Conservation (phyloP, 2,329 filamentous ascomycete species). For the Colletotrichum phormii region DNA sequence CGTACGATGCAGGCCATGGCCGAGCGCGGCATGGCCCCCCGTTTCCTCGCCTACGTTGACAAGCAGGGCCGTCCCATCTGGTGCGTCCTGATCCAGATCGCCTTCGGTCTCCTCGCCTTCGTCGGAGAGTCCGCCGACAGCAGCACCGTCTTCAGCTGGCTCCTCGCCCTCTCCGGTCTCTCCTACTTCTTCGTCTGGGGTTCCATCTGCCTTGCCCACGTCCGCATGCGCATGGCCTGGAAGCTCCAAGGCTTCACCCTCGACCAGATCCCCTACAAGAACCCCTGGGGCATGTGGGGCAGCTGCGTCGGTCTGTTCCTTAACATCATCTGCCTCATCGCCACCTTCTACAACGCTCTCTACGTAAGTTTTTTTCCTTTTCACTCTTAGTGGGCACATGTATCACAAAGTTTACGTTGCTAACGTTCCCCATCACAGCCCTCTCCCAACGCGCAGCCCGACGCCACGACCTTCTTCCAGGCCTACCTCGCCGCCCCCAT, state of each 20-base stretch:
- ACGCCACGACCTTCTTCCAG: slow-evolving; percentile 67
- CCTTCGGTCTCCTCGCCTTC: slow-evolving; percentile 71
- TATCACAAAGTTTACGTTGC: neutral
- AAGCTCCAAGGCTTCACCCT: slow-evolving; percentile 65
- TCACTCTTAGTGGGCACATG: neutral
- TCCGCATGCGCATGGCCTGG: slow-evolving; percentile 74
- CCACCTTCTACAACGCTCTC: slow-evolving; percentile 78
- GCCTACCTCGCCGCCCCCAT: slow-evolving; percentile 68
- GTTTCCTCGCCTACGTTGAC: slow-evolving; percentile 70
- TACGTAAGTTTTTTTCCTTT: slow-evolving; percentile 51
- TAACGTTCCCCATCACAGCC: slow-evolving; percentile 44
- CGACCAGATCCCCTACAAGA: slow-evolving; percentile 60
- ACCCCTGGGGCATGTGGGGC: slow-evolving; percentile 69
- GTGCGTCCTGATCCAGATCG: slow-evolving; percentile 63
- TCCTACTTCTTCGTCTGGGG: slow-evolving; percentile 83
- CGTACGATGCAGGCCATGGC: slow-evolving; percentile 64
- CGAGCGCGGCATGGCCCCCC: slow-evolving; percentile 63
- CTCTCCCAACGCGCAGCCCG: slow-evolving; percentile 44
- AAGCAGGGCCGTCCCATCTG: slow-evolving; percentile 69
- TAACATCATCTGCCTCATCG: slow-evolving; percentile 75
- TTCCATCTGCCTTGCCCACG: slow-evolving; percentile 73
- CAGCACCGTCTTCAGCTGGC: slow-evolving; percentile 69
- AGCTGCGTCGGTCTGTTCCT: slow-evolving; percentile 76
- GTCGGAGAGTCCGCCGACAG: slow-evolving; percentile 48
- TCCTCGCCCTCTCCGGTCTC: slow-evolving; percentile 78